Conservation (phyloP, 768 basidiomycete species). For the Cystofilobasidium bisporidii region DNA sequence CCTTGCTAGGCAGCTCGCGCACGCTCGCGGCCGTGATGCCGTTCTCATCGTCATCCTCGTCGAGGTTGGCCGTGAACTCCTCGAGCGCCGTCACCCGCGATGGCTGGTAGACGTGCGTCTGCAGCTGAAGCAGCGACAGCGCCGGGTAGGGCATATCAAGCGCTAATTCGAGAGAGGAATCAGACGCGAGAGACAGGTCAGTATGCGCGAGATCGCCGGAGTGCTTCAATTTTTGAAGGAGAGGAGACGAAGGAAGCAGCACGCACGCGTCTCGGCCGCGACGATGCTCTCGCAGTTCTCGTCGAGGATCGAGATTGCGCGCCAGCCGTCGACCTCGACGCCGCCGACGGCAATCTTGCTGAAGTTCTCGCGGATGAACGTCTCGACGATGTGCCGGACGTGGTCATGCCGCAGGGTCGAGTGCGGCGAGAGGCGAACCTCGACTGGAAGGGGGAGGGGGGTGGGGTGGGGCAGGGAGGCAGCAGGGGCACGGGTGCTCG, state of each 20-base stretch:
- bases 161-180: conserved; percentile 41
- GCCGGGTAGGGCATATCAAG: conserved; percentile 49
- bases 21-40: conserved; percentile 77
- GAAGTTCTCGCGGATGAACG: conserved; percentile 51
- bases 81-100: conserved; percentile 44
- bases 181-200: no score
- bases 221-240: background rate
- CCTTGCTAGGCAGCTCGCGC: conserved; percentile 71
- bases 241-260: background rate
- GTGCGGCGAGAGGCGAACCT: conserved; percentile 62
- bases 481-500: no score
- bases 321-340: conserved; percentile 67
- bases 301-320: conserved; percentile 58
- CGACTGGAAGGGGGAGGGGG: conserved; percentile 48
- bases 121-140: conserved; percentile 54
- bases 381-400: conserved; percentile 55
- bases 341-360: conserved; percentile 58
- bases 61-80: conserved; percentile 51
- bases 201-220: no score
- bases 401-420: conserved; percentile 67
- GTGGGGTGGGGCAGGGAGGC: background rate
- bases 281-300: conserved; percentile 66
- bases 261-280: conserved; percentile 51
- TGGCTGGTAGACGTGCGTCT: conserved; percentile 83
- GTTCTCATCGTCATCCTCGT: conserved; percentile 50